Percentiles rank a stretch among this genome's conserved stretches.
Conservation (phyloP, 2,329 filamentous ascomycete species). For the Cryphonectria naterciae region DNA sequence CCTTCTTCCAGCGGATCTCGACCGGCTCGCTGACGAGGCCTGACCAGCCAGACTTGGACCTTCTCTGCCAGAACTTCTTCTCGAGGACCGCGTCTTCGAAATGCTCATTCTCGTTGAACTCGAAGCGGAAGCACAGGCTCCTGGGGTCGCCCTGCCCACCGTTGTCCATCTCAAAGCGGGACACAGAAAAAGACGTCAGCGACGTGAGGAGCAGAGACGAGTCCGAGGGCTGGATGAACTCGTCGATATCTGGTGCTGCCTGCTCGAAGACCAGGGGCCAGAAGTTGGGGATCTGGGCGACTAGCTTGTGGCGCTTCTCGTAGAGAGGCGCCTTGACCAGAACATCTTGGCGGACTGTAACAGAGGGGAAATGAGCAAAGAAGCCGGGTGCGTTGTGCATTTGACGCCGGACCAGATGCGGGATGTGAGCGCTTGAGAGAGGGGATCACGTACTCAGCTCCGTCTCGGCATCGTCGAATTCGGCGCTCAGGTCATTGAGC, state of each 20-base stretch:
- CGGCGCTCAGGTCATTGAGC: constrained; percentile 77
- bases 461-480: constrained; percentile 82
- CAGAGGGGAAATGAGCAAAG: constrained; percentile 20
- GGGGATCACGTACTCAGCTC: constrained; percentile 70
- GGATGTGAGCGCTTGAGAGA: not conserved
- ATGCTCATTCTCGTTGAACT: constrained; percentile 80
- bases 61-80: constrained; percentile 91
- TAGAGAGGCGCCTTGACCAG: constrained; percentile 72
- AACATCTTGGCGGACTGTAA: constrained; percentile 72
- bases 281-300: constrained; percentile 81
- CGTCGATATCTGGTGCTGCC: constrained; percentile 82
- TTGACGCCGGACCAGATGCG: not conserved
- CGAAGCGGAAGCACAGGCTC: constrained; percentile 76
- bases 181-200: constrained; percentile 72
- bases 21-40: constrained; percentile 89
- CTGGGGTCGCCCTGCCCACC: constrained; percentile 73
- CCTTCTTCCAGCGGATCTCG: constrained; percentile 83
- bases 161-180: constrained; percentile 76
- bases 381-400: not conserved
- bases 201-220: constrained; percentile 70
- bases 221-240: constrained; percentile 84
- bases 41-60: constrained; percentile 67
- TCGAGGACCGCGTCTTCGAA: constrained; percentile 79
- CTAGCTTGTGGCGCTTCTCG: constrained; percentile 71
- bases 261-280: constrained; percentile 94